Conservation (phyloP, 352 stramenopile species). For the Pythium scleroteichum region DNA sequence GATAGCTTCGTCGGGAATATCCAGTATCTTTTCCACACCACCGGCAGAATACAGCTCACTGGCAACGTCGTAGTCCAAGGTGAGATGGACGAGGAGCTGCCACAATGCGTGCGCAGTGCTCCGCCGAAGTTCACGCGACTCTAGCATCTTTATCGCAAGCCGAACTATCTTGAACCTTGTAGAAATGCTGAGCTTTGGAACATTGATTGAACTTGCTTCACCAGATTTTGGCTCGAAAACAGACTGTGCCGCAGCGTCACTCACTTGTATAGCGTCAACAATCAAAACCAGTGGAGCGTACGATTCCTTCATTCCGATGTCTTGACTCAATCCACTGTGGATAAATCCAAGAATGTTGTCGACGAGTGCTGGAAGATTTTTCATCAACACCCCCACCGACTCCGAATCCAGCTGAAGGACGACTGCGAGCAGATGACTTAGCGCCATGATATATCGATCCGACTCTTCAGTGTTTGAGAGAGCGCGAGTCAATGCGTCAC, state of each 20-base stretch:
- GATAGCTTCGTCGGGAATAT: conserved; percentile 39
- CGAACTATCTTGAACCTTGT: conserved; percentile 18
- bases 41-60: conserved; percentile 52
- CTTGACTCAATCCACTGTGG: conserved; percentile 9
- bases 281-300: conserved; percentile 62
- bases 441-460: conserved; percentile 43
- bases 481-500: conserved; percentile 44
- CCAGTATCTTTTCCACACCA: conserved; percentile 64
- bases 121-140: conserved; percentile 22
- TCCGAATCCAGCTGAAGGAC: conserved; percentile 61
- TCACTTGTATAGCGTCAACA: conserved; percentile 51
- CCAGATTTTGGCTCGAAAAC: background rate
- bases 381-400: conserved; percentile 32
- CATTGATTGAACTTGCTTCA: background rate
- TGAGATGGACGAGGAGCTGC: conserved; percentile 71
- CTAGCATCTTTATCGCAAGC: conserved; percentile 25
- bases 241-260: conserved; percentile 12
- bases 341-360: conserved; percentile 51
- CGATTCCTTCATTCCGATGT: conserved; percentile 34
- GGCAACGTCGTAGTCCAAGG: conserved; percentile 72
- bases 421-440: conserved; percentile 70
- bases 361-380: conserved; percentile 47
- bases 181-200: conserved; percentile 18
- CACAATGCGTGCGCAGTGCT: conserved; percentile 64
- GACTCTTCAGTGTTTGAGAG: conserved; percentile 34